phyloP scores from a whole-genome alignment of 495 filamentous ascomycete genomes.

The Aspergillus asperescens region DNA sequence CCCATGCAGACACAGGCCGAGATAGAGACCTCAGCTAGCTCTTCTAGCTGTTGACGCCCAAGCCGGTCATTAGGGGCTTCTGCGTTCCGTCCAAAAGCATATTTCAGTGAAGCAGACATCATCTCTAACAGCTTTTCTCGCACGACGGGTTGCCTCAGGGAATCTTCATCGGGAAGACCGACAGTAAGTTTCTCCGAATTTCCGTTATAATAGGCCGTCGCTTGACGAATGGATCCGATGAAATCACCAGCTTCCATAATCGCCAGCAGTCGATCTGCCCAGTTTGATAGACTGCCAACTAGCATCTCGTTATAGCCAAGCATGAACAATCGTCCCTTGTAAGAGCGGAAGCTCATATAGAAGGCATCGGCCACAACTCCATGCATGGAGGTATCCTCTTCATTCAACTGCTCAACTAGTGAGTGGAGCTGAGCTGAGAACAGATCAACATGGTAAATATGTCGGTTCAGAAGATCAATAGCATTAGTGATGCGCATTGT shows the following conservation, averaged over 20 bases:
- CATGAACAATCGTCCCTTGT: constrained; percentile 90
- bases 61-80: constrained; percentile 47
- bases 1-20: constrained; percentile 70
- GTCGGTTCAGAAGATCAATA: constrained; percentile 84
- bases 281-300: constrained; percentile 88
- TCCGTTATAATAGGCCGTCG: constrained; percentile 86
- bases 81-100: constrained; percentile 67
- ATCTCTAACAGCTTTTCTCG: constrained; percentile 87
- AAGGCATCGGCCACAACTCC: constrained; percentile 96
- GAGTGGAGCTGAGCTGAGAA: constrained; percentile 79
- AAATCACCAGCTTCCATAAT: constrained; percentile 94
- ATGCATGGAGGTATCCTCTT: constrained; percentile 85
- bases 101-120: constrained; percentile 87
- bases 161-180: constrained; percentile 82
- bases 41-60: constrained; percentile 54
- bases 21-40: constrained; percentile 80
- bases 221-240: constrained; percentile 82
- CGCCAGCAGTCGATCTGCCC: constrained; percentile 95
- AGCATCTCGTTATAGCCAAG: constrained; percentile 86
- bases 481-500: constrained; percentile 87
- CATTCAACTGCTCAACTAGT: constrained; percentile 82
- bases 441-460: constrained; percentile 85
- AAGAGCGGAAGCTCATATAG: constrained; percentile 92
- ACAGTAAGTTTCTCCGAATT: constrained; percentile 86
- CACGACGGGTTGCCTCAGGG: constrained; percentile 71